phyloP scores from a whole-genome alignment of 768 basidiomycete genomes.

The Auricularia sp. region DNA sequence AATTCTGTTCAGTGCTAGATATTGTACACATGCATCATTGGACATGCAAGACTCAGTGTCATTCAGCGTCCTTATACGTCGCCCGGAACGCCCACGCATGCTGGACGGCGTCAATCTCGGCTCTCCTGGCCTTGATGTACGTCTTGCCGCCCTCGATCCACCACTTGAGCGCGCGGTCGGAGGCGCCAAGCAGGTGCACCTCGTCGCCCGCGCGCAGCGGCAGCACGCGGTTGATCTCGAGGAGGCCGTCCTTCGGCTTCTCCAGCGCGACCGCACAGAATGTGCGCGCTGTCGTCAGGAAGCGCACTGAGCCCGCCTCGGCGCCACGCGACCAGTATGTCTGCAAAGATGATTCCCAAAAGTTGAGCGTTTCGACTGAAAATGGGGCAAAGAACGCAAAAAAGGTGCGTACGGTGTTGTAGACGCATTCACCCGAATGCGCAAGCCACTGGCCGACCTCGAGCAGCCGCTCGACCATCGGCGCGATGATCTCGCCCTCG shows the following conservation, averaged over 20 bases:
- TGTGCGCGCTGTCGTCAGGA: slow-evolving; percentile 39
- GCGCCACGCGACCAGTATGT: slow-evolving; percentile 40
- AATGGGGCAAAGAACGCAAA: background rate
- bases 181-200: slow-evolving; percentile 29
- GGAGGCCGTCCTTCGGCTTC: slow-evolving; percentile 22
- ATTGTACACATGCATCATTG: background rate
- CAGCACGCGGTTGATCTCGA: slow-evolving; percentile 31
- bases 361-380: too few relatives aligned
- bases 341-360: slow-evolving; percentile 15
- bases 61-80: slow-evolving; percentile 14
- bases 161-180: slow-evolving; percentile 12
- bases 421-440: slow-evolving; percentile 42
- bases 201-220: slow-evolving; percentile 36
- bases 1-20: background rate
- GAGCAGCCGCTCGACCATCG: slow-evolving; percentile 37
- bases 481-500: slow-evolving; percentile 41
- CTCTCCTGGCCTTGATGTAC: slow-evolving; percentile 20
- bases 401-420: slow-evolving; percentile 35
- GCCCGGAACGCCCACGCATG: slow-evolving; percentile 36
- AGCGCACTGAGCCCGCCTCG: slow-evolving; percentile 32
- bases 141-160: slow-evolving; percentile 10
- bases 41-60: background rate
- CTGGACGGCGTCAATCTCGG: slow-evolving; percentile 17
- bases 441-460: slow-evolving; percentile 45
- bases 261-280: slow-evolving; percentile 42